Evolutionary conservation across 2,329 filamentous ascomycete genomes (phyloP), one percentile per base, ranked within the genome.

Genomic region (Pyrenochaeta sp.): DNA sequence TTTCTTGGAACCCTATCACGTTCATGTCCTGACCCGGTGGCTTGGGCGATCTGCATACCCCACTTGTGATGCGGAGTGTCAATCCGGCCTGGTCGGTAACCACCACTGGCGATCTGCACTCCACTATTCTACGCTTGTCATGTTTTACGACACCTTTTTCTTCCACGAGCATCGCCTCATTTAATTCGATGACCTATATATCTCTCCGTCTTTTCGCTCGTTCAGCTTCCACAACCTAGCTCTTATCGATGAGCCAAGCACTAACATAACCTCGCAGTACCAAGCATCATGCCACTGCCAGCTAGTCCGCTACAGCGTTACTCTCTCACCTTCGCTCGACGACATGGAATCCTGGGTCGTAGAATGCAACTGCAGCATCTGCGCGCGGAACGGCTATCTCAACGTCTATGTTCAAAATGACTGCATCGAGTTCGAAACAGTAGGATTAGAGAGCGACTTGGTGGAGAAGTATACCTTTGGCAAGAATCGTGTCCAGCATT

Each of bases 261-360:
- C 43, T 40, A 48, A 50, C 40, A 10, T 1, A n/a, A 25, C 19
- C 22, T 28, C 19, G n/a, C 36, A 71, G 65, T 84, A 86, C 69
- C 74, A 80, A 36, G 83, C 78, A 5, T 82, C 81, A 36, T 86
- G 84, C 64, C 84, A 86, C 71, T 86, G 84, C 70, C 82, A 83
- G 53, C 78, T 79, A 58, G 77, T 86, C 64, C 76, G 77, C 61
- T 83, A 84, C 66, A 78, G 78, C 30, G 75, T 85, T 32, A 82
- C 77, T 15, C 75, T 86, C 48, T 81, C 81, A 22, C 82, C 83
- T n/a, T 78, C 82, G 6, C 75, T 86, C 42, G 75, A 80, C 12
- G 76, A 82, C 65, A 44, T 58, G 1, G 73, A 81, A 45, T 73
- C 81, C 61, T 71, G 76, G 61, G 79, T 84, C 4, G 49, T 80